Conservation (phyloP, 495 filamentous ascomycete genomes). For the Immersiella caudata region DNA sequence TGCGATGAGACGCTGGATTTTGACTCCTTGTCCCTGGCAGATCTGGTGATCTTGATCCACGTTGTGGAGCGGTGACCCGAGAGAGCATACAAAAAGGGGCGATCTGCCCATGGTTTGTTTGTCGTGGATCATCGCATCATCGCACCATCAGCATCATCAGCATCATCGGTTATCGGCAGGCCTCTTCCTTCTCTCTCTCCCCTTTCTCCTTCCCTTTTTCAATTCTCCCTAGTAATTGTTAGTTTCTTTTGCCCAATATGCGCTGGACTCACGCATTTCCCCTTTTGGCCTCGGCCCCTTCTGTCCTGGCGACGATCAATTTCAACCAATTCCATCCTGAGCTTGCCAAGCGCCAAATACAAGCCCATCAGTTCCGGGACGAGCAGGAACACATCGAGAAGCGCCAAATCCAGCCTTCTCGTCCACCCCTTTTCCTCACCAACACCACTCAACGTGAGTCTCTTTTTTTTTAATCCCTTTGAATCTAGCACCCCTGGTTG, state of each 20-base stretch:
- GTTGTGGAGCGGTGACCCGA: neutral
- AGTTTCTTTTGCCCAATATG: constrained; percentile 20
- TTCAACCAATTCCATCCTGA: constrained; percentile 22
- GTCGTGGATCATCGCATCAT: constrained; percentile 5
- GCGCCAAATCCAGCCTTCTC: constrained; percentile 17
- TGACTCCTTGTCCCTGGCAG: neutral
- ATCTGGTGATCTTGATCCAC: neutral
- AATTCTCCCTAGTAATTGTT: constrained; percentile 10
- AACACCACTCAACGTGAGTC: constrained; percentile 20
- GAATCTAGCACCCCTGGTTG: neutral
- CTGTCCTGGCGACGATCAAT: constrained; percentile 22
- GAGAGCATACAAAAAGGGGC: neutral
- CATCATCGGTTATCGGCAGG: neutral
- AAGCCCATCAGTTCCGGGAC: constrained; percentile 1
- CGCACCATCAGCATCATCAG: too few relatives aligned
- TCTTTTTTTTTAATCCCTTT: too few relatives aligned
- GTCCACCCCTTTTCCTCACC: constrained; percentile 22
- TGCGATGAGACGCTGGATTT: constrained; percentile 1
- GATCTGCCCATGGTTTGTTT: neutral
- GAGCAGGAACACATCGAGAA: constrained; percentile 1
- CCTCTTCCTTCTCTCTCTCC: neutral
- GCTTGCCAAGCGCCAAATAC: constrained; percentile 11
- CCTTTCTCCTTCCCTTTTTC: neutral
- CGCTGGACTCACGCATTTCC: constrained; percentile 23
- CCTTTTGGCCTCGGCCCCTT: constrained; percentile 15